Base-by-base conservation (phyloP, 805 yeast species). In the Wickerhamomyces ciferrii region DNA sequence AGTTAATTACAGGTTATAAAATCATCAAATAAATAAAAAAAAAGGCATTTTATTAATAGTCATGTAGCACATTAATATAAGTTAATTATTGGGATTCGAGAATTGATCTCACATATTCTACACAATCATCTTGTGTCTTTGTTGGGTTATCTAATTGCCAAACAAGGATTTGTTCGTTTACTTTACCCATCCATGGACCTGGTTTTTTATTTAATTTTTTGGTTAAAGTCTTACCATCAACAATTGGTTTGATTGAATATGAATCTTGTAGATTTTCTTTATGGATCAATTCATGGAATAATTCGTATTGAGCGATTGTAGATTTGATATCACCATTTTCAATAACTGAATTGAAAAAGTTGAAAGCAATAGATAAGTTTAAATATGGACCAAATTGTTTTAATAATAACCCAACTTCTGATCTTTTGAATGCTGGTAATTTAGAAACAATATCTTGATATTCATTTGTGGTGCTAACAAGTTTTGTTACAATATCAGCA, bases 131-230 rank as follows among this genome's bases (percentile, higher is more conserved):
- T 43, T 67, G 69, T 0, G 72, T 61, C 9, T 72, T 73, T 0
- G 56, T 59, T 0, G 96, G 96, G 55, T 89, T 64, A 52, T 84
- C 90, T 45, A 91, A 68, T 66, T 91, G 97, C 90, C 91, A 87
- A 18, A 72, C 63, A 29, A 88, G 62, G 6, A 87, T 72, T 40
- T 73, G 63, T 7, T 79, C 78, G 48, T 79, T 74, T 9, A 82
- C 65, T 9, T 64, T 65, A 9, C 78, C 71, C 75, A 92, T 72
- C 97, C 97, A 90, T 6, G 91, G 90, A 0, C 99, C 99, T 0
- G 92, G 87, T 58, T 84, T 85, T 46, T 70, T 68, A 20, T 72
- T 66, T 25, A 86, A 63, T 19, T 70, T 63, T 39, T 69, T 65
- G 43, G 76, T 67, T 40, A 92, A 63, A 40, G 78, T 76, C 54